Evolutionary conservation across 1,284 basidiomycete genomes (phyloP), one percentile per base, ranked within the genome.

Genomic region (Puccinia hordei): DNA sequence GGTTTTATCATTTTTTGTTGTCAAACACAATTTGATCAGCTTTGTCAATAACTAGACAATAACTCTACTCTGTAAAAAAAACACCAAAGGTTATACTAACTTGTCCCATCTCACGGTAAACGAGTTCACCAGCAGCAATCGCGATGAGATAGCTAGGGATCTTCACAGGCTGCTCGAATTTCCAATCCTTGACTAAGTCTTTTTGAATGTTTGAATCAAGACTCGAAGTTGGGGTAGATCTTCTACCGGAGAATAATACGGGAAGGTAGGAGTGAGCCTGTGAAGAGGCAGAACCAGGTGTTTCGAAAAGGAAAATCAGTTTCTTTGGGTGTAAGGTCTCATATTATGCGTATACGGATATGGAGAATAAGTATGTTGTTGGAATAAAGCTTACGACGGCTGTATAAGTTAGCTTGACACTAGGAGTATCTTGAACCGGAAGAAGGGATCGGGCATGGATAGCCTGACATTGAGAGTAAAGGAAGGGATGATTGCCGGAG

Each of bases 401-500:
- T 24, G 88, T 88, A 86, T 95, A 95, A 76, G 90, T 93, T 22
- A 74, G 61, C 46, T 79, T 73, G 44, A 82, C 63, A 51, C 68
- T 80, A 0, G 87, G 87, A 0, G 87, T 87, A 89, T 92, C 92
- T 89, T 95, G 93, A 69, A 92, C 86, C 0, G 94, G 94, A 0
- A 91, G 89, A 73, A 97, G 86, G 0, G 91, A 89, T 69, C 94
- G 89, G 12, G 92, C 92, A 84, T 95, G 93, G 83, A 94, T 95
- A 19, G 95, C 94, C 85, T 98, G 95, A 85, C 92, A 94, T 86
- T 98, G 95, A 81, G 93, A 95, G 88, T 97, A 98, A 51, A 98
- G 87, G 87, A 93, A 98, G 0, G 94, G 92, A 86, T 92, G 91
- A 79, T 88, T 87, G 84, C 94, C 93, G 30, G 92, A 92, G 82